A percentile compares a stretch with the other conserved stretches of the same genome.
Conservation (phyloP, 495 filamentous ascomycete species). For the Talaromyces borbonicus region DNA sequence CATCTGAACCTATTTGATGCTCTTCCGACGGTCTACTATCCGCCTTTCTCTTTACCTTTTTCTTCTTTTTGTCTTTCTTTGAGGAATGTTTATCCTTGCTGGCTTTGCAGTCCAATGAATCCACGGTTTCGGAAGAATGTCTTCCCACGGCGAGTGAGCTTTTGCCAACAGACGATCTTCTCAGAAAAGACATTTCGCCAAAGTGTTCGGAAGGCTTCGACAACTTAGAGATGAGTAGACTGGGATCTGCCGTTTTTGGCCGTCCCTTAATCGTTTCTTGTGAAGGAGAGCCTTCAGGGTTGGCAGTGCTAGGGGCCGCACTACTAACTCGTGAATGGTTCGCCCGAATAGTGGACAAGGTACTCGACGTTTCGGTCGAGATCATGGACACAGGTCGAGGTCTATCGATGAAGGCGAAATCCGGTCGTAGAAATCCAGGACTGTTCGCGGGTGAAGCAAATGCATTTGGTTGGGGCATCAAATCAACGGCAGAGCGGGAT, state of each 20-base stretch:
- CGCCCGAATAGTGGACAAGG: constrained; percentile 42
- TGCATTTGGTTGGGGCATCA: constrained; percentile 21
- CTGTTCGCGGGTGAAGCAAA: constrained; percentile 27
- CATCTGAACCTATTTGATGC: neutral
- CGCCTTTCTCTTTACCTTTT: neutral
- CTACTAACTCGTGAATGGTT: constrained; percentile 20
- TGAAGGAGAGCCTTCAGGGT: constrained; percentile 12
- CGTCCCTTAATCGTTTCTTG: neutral
- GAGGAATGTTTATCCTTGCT: constrained; percentile 7
- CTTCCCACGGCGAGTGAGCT: neutral
- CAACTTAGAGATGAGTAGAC: constrained; percentile 16
- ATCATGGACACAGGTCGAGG: constrained; percentile 63
- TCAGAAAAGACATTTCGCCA: constrained; percentile 1
- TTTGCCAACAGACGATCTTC: neutral
- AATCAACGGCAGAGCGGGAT: constrained; percentile 26
- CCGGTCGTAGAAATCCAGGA: constrained; percentile 26
- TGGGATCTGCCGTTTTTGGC: constrained; percentile 45
- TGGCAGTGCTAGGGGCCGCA: constrained; percentile 16
- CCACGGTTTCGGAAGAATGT: constrained; percentile 1
- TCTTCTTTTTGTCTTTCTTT: constrained; percentile 16
- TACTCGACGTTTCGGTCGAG: constrained; percentile 66
- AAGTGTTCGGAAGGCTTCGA: neutral
- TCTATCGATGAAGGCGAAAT: constrained; percentile 52
- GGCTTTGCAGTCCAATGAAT: constrained; percentile 7
- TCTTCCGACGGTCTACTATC: constrained; percentile 1